Base-by-base conservation (phyloP, 1,284 basidiomycete species). In the Xerocomus subilludens region DNA sequence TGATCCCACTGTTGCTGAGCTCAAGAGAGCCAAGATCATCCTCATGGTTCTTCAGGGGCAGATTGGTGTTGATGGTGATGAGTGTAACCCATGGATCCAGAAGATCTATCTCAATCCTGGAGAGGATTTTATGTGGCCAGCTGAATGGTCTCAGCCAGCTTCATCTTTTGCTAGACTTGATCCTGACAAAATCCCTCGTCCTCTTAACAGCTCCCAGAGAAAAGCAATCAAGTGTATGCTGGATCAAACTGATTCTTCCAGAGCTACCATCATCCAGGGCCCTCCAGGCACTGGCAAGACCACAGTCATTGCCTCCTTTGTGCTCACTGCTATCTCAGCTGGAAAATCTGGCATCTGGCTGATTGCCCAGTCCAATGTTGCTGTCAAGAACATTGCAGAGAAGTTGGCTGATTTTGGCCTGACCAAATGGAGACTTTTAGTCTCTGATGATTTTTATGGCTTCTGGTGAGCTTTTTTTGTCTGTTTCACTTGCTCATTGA, bases 321-420 rank as follows among this genome's bases (percentile, higher is more conserved):
- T 88, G 2, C 67, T 80, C 9, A 78, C 82, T 69, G 85, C 85
- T 69, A 78, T 83, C 10, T 76, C 60, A 38, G 76, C 76, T 71
- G 78, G 80, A 6, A 80, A 68, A 36, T 67, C 78, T 70, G 80
- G 83, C 0, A 85, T 89, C n/a, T 91, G 89, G 88, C 85, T 90
- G 21, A 76, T 88, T 70, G 89, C 89, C 14, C 89, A 91, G 75
- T 89, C 87, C 4, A 90, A 91, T 80, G 73, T 84, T 64, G 85
- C 89, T 51, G 90, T 90, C 63, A 90, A 89, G 81, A 90, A 90
- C 69, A 90, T 90, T 79, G 89, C 89, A 45, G 88, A 90, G 71
- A 90, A 89, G 75, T 79, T 90, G 7, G 80, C 78, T 11, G 79
- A 82, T 33, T 80, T 86, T 78, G 83, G 78, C 0, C 84, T 89